Base-by-base conservation (phyloP, 2,329 filamentous ascomycete species). In the Penicillium verrucosum region DNA sequence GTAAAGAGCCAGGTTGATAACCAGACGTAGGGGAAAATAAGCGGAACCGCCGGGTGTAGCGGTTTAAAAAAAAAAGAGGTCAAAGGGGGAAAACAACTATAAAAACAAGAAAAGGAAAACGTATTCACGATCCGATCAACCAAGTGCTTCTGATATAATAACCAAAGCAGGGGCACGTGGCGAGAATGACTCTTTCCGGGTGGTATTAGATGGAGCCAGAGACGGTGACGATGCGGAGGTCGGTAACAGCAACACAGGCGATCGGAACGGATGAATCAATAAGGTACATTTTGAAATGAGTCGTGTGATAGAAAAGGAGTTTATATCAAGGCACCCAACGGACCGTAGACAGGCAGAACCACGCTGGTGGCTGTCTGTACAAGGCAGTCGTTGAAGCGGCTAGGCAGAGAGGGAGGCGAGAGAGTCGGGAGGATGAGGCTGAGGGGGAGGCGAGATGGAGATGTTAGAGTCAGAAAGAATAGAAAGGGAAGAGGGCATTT, bases 251-350 rank as follows among this genome's bases (percentile, higher is more conserved):
- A 71, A 70, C 66, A 68, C 64, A 60, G 70, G 68, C 64, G 72
- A 75, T 72, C 72, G 72, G 73, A 67, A 67, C 66, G 61, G 61
- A 59, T 60, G 66, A 65, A 57, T 55, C 69, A 73, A 68, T 68
- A 74, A 57, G 61, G 70, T 75, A 75, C 73, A 75, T 75, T 68
- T 75, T 75, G 73, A 65, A 63, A 61, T 21, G 21, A 42, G 45
- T 36, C n/a, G 37, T 50, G 30, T 55, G 29, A 43, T 43, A n/a
- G 38, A 52, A 57, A 60, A 37, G 40, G 40, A 37, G 42, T 64
- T 64, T 65, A 62, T 62, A 62, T 60, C 64, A 61, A 63, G 59
- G 60, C 60, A 68, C 68, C 65, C 64, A 68, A 65, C 66, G 56
- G 63, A 68, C 65, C 65, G 67, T 63, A 60, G 62, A 65, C 67